These are phyloP conservation scores for Haematococcus sp. DNA, from an alignment of 139 green algal species.

Conservation along the genomic window DNA sequence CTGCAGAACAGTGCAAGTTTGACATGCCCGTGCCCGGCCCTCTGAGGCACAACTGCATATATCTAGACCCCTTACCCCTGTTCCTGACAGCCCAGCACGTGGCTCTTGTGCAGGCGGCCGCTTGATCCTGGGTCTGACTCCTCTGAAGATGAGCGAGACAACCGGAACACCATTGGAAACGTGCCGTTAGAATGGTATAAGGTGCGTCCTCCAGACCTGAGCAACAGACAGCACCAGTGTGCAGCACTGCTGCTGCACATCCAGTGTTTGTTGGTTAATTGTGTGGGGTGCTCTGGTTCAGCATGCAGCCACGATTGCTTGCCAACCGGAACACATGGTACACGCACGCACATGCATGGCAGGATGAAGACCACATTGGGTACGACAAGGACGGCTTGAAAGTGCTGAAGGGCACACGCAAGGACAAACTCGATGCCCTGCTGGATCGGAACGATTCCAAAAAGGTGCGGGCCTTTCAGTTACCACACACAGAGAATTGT, in stretches of 20 bases:
- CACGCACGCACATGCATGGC: no score
- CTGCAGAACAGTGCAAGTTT: no score
- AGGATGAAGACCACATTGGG: slow-evolving; percentile 92
- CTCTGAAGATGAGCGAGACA: slow-evolving; percentile 88
- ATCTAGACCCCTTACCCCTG: neutral
- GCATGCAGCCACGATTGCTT: no score
- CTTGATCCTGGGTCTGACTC: slow-evolving; percentile 80
- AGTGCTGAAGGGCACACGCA: slow-evolving; percentile 53
- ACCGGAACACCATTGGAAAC: slow-evolving; percentile 84
- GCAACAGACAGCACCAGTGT: no score
- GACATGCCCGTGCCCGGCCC: no score
- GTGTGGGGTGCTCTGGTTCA: no score
- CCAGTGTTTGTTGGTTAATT: no score
- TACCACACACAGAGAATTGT: no score
- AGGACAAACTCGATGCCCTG: slow-evolving; percentile 79
- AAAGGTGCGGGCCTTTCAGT: slow-evolving; percentile 20
- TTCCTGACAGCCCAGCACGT: neutral
- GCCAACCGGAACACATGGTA: no score
- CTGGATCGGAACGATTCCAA: slow-evolving; percentile 66
- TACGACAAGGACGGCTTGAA: slow-evolving; percentile 80
- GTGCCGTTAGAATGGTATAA: slow-evolving; percentile 95
- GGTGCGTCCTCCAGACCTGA: no score
- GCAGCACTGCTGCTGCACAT: no score
- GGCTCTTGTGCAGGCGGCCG: neutral
- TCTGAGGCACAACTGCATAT: no score